Evolutionary conservation across 2,329 filamentous ascomycete species (phyloP).

Genomic region (Ascochyta pisi): DNA sequence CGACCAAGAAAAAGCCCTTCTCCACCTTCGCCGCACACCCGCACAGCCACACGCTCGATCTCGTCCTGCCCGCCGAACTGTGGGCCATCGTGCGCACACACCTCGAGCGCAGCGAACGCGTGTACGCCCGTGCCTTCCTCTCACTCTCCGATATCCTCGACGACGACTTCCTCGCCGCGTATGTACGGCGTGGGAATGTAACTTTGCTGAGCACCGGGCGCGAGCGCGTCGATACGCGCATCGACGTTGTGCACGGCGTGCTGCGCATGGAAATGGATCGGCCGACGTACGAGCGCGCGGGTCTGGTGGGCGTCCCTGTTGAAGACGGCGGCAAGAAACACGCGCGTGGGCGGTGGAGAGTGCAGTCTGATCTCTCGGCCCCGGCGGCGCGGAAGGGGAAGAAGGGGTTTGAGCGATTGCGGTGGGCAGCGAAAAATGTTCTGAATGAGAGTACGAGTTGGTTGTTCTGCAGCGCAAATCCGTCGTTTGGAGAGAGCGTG

Average conservation of each 20-base stretch:
- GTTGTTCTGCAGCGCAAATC: slow-evolving; percentile 73
- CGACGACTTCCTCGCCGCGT: slow-evolving; percentile 79
- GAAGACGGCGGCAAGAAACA: slow-evolving; percentile 66
- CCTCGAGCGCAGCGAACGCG: slow-evolving; percentile 51
- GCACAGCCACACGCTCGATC: slow-evolving; percentile 74
- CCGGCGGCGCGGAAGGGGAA: slow-evolving; percentile 83
- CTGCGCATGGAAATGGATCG: slow-evolving; percentile 81
- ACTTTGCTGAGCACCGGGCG: slow-evolving; percentile 84
- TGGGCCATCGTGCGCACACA: slow-evolving; percentile 63
- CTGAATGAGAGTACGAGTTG: slow-evolving; percentile 72
- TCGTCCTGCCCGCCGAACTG: slow-evolving; percentile 73
- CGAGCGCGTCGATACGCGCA: slow-evolving; percentile 73
- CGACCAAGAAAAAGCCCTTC: slow-evolving; percentile 77
- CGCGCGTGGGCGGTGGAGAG: slow-evolving; percentile 75
- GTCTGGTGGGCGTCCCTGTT: slow-evolving; percentile 75
- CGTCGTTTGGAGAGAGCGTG: slow-evolving; percentile 31
- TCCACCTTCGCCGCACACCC: slow-evolving; percentile 68
- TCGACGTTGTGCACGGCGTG: slow-evolving; percentile 71
- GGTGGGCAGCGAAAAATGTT: slow-evolving; percentile 81
- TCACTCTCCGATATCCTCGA: slow-evolving; percentile 74
- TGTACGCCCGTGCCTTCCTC: slow-evolving; percentile 75
- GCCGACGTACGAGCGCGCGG: slow-evolving; percentile 81
- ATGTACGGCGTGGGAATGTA: slow-evolving; percentile 82
- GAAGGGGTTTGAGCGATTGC: slow-evolving; percentile 78
- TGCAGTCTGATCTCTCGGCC: slow-evolving; percentile 76